These are phyloP conservation scores for Candida albicans DNA, from an alignment of 1,139 yeast species.

Conservation along the genomic window DNA sequence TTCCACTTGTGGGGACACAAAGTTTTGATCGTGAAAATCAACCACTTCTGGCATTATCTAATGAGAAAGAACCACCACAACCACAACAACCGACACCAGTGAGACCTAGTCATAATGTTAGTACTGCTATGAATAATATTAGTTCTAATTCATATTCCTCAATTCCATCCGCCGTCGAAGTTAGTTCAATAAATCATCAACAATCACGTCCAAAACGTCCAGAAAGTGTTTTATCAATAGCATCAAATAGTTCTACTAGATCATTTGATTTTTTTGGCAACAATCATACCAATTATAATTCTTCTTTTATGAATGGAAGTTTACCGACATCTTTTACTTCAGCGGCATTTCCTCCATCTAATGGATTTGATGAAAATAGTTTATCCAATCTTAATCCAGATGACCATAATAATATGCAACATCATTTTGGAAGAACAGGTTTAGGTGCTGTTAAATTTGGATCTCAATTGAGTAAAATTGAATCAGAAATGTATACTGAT, in stretches of 20 bases:
- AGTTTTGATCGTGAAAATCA: slow-evolving; percentile 41
- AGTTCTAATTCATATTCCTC: slow-evolving; percentile 7
- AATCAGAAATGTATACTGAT: slow-evolving; percentile 16
- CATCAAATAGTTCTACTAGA: slow-evolving; percentile 40
- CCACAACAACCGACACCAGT: slow-evolving; percentile 13
- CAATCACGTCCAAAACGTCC: slow-evolving; percentile 40
- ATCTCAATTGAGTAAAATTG: slow-evolving; percentile 16
- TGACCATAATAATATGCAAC: slow-evolving; percentile 11
- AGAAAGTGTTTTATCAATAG: slow-evolving; percentile 42
- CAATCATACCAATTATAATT: slow-evolving; percentile 7
- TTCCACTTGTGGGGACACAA: slow-evolving; percentile 50
- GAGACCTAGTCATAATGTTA: slow-evolving; percentile 7
- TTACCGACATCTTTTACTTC: slow-evolving; percentile 28
- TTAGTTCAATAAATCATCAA: slow-evolving; percentile 16
- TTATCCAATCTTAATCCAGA: neutral
- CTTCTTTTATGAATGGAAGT: slow-evolving; percentile 18
- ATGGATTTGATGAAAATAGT: slow-evolving; percentile 9
- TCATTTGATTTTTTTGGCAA: slow-evolving; percentile 16
- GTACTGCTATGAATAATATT: neutral
- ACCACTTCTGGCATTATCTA: slow-evolving; percentile 31
- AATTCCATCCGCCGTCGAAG: slow-evolving; percentile 4
- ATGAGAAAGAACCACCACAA: slow-evolving; percentile 3
- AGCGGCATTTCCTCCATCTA: slow-evolving; percentile 35
- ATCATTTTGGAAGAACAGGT: slow-evolving; percentile 17
- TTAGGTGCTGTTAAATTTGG: slow-evolving; percentile 16